Conservation (phyloP, 179 eudicot genomes). For the Spergularia azorica region DNA sequence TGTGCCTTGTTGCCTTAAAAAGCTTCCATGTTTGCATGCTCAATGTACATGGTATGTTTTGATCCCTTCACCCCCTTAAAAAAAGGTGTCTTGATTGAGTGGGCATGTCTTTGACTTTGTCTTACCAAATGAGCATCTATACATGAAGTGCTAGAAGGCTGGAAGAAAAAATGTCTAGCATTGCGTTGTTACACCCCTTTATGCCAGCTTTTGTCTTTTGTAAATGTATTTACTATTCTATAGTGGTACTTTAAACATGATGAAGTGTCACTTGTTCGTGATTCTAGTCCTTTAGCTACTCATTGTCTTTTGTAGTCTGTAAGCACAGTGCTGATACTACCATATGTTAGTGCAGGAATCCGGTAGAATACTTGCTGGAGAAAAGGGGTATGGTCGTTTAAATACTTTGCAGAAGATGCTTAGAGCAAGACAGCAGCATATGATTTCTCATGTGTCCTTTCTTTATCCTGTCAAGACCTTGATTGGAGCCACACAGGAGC, state of each 20-base stretch:
- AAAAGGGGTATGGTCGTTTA: constrained; percentile 64
- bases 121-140: not conserved
- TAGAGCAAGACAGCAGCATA: constrained; percentile 76
- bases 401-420: constrained; percentile 61
- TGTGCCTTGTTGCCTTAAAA: not conserved
- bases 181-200: not conserved
- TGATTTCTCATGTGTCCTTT: constrained; percentile 79
- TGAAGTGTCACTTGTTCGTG: not conserved
- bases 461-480: constrained; percentile 90
- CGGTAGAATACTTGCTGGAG: constrained; percentile 62
- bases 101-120: not conserved
- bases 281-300: not conserved
- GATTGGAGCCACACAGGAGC: constrained; percentile 66
- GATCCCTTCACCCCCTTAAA: too few relatives aligned
- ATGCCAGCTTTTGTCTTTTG: not conserved
- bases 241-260: not conserved
- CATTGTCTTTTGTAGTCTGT: not conserved
- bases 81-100: too few relatives aligned
- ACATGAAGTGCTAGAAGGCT: not conserved
- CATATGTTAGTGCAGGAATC: constrained; percentile 58
- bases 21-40: not conserved
- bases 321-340: constrained; percentile 20
- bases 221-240: not conserved
- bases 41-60: not conserved
- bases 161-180: not conserved